phyloP scores from a whole-genome alignment of 2,329 filamentous ascomycete genomes.

The Cercospora sp. region DNA sequence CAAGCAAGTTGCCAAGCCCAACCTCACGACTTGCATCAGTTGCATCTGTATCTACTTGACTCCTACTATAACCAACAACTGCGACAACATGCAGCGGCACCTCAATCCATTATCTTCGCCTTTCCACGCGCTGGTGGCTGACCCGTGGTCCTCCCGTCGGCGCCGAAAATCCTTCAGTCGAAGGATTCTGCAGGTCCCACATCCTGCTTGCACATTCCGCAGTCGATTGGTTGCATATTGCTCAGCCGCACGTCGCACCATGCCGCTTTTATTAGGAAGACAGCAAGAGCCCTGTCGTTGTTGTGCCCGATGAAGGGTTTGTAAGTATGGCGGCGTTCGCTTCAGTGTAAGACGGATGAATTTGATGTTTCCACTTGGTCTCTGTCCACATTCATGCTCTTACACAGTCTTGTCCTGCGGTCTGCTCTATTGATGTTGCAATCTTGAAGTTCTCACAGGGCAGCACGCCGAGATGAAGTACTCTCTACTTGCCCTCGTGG shows the following conservation, averaged over 20 bases:
- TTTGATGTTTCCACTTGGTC: not conserved
- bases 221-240: not conserved
- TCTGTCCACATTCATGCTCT: not conserved
- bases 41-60: not conserved
- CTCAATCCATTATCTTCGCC: not conserved
- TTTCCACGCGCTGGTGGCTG: conserved; percentile 9
- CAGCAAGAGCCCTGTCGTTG: not conserved
- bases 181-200: conserved; percentile 13
- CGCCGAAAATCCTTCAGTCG: not conserved
- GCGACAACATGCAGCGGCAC: not conserved
- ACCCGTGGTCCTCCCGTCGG: not conserved
- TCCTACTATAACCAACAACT: not conserved
- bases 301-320: not conserved
- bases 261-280: conserved; percentile 2
- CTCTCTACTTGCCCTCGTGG: conserved; percentile 5
- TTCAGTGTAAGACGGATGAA: conserved; percentile 2
- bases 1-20: not conserved
- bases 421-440: not conserved
- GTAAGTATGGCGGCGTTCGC: conserved; percentile 1
- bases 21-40: not conserved
- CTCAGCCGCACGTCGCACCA: conserved; percentile 15
- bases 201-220: not conserved
- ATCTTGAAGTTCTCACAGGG: not conserved
- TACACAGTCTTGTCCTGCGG: not conserved
- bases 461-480: not conserved